A percentile compares a stretch with the other conserved stretches of the same genome.
phyloP scores from a whole-genome alignment of 192 early-diverging fungal genomes.

The Pilobolus umbonatus region DNA sequence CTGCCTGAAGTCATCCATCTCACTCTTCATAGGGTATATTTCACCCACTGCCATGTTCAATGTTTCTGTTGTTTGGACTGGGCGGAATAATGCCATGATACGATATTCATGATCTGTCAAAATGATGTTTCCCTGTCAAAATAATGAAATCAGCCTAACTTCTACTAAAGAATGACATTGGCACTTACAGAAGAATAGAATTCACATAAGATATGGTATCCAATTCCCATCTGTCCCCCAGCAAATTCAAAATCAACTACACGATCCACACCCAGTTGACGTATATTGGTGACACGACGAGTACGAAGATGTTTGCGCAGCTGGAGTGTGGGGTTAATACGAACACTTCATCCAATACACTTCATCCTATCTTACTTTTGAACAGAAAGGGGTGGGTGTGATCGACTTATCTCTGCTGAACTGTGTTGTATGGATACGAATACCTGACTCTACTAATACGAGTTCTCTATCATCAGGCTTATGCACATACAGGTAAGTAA shows the following conservation, averaged over 20 bases:
- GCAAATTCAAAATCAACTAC: slow-evolving; percentile 93
- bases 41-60: slow-evolving; percentile 81
- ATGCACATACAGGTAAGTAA: neutral
- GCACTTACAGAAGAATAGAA: slow-evolving; percentile 66
- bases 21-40: slow-evolving; percentile 63
- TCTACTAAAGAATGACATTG: neutral
- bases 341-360: neutral
- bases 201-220: slow-evolving; percentile 72
- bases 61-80: slow-evolving; percentile 77
- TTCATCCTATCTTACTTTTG: slow-evolving; percentile 50
- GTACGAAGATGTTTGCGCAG: slow-evolving; percentile 91
- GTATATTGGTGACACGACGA: slow-evolving; percentile 67
- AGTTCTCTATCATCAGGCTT: slow-evolving; percentile 83
- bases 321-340: slow-evolving; percentile 20
- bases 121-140: slow-evolving; percentile 87
- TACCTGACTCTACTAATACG: slow-evolving; percentile 89
- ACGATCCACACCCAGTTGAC: slow-evolving; percentile 88
- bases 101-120: slow-evolving; percentile 83
- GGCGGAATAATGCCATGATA: slow-evolving; percentile 81
- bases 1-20: slow-evolving; percentile 46
- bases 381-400: slow-evolving; percentile 81
- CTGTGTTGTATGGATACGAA: slow-evolving; percentile 87
- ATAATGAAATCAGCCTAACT: neutral
- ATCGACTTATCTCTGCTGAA: slow-evolving; percentile 83
- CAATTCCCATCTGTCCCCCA: slow-evolving; percentile 44